Conservation (phyloP, 345 rosid genomes). For the Nephelium lappaceum region DNA sequence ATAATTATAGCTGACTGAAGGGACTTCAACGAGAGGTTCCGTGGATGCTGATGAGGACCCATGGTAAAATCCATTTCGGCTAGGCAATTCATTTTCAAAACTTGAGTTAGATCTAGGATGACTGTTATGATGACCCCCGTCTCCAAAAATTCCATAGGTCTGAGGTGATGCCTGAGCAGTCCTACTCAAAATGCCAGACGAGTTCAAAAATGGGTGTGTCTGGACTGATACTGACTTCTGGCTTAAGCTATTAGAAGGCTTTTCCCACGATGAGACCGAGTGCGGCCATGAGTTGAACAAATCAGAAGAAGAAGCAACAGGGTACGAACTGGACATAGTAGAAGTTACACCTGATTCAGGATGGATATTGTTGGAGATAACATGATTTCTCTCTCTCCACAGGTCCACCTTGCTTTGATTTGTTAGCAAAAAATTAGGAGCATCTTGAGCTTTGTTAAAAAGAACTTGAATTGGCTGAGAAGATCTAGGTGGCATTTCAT, state of each 20-base stretch:
- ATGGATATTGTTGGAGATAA: conserved; percentile 40
- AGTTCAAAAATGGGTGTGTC: conserved; percentile 47
- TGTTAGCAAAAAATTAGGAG: conserved; percentile 41
- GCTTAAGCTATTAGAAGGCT: conserved; percentile 48
- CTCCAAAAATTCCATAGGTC: conserved; percentile 58
- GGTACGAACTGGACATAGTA: conserved; percentile 41
- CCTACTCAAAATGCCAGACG: conserved; percentile 48
- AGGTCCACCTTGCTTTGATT: conserved; percentile 51
- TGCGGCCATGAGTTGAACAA: conserved; percentile 54
- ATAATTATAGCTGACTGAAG: conserved; percentile 34
- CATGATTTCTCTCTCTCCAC: conserved; percentile 47
- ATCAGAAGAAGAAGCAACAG: conserved; percentile 42
- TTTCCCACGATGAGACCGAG: conserved; percentile 61
- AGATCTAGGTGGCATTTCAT: conserved; percentile 44
- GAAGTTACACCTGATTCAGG: conserved; percentile 54
- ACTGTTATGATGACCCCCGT: conserved; percentile 47
- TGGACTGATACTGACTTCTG: conserved; percentile 60
- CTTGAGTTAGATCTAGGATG: conserved; percentile 46
- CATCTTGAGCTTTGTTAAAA: conserved; percentile 47
- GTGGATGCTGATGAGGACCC: conserved; percentile 62
- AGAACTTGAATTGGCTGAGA: conserved; percentile 49
- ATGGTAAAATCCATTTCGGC: conserved; percentile 50
- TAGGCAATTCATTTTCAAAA: conserved; percentile 47
- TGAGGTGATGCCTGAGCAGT: conserved; percentile 47
- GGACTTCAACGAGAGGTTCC: conserved; percentile 32